Conservation (phyloP, 495 filamentous ascomycete genomes). For the Aspergillus cavernicola region DNA sequence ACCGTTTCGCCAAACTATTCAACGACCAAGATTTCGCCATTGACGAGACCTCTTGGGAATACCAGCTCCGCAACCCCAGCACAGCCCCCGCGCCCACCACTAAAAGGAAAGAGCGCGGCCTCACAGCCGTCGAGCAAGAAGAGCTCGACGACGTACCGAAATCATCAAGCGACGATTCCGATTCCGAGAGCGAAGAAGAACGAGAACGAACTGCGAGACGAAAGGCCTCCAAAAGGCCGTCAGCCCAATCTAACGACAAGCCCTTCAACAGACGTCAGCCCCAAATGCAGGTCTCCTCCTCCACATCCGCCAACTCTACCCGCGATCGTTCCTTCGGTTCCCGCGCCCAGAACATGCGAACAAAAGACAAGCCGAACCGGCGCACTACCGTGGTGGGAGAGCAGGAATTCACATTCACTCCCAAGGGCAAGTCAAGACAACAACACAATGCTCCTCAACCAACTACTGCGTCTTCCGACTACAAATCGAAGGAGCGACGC, state of each 20-base stretch:
- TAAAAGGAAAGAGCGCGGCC: conserved; percentile 44
- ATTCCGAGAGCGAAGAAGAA: conserved; percentile 35
- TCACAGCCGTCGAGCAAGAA: conserved; percentile 68
- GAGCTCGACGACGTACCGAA: conserved; percentile 46
- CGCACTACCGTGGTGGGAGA: conserved; percentile 69
- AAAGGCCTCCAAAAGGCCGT: conserved; percentile 56
- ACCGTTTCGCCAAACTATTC: conserved; percentile 85
- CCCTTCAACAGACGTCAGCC: conserved; percentile 51
- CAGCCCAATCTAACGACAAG: conserved; percentile 46
- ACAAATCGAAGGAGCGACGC: conserved; percentile 44
- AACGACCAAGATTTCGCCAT: conserved; percentile 89
- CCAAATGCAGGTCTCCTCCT: conserved; percentile 57
- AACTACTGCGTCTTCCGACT: conserved; percentile 26
- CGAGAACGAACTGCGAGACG: conserved; percentile 21
- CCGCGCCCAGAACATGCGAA: conserved; percentile 52
- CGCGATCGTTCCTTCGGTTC: conserved; percentile 68
- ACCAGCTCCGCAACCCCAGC: conserved; percentile 81
- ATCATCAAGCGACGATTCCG: conserved; percentile 44
- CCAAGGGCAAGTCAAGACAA: conserved; percentile 53
- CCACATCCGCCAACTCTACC: conserved; percentile 35
- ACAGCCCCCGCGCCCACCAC: conserved; percentile 42
- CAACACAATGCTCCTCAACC: conserved; percentile 27
- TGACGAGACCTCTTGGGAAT: conserved; percentile 86
- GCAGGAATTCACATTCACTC: conserved; percentile 79
- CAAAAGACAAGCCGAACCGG: conserved; percentile 42